Evolutionary conservation across 192 early-diverging fungal genomes (phyloP), one percentile per base, ranked within the genome.

Genomic region (Backusella psychrophila): DNA sequence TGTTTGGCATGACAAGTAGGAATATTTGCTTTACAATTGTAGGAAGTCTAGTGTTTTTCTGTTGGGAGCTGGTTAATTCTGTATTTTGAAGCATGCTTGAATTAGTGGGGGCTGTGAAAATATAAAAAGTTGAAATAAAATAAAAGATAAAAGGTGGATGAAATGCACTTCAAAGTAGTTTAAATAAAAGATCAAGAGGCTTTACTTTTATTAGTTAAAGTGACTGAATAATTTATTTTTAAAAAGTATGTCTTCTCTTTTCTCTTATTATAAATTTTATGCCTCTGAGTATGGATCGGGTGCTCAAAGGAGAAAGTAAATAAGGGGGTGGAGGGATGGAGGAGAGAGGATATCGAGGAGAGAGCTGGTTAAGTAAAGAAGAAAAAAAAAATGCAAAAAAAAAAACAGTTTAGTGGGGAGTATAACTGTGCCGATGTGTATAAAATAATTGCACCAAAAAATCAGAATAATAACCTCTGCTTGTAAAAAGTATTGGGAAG

Each of bases 1-100:
- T 67, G 8, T 35, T 71, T 12, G 70, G 70, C 42, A 71, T 44
- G 26, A 71, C 70, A 31, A 71, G 70, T 49, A 71, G 39, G 23
- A 71, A 71, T 23, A 71, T 29, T 39, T 71, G 70, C 31, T 49
- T 71, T 36, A 71, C 70, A 71, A 71, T 15, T 71, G 70, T 71
- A 49, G 70, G 70, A 71, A 71, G 39, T 71, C 56, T 63, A 29
- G 70, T 71, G 21, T 71, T 44, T 71, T 71, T 29, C 11, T 46
- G 56, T 63, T 63, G 56, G 11, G 56, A 29, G 12, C 23, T 29
- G 9, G 56, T 63, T 29, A 63, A 4, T 29, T 63, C 56, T 9
- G 56, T 63, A 11, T 63, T 63, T 63, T 63, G 56, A 26, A 63
- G 26, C 56, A 63, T 63, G 26, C 12, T 63, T 14, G 29, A 63